phyloP scores from a whole-genome alignment of 2,329 filamentous ascomycete genomes.

The Ophiostoma sp. region DNA sequence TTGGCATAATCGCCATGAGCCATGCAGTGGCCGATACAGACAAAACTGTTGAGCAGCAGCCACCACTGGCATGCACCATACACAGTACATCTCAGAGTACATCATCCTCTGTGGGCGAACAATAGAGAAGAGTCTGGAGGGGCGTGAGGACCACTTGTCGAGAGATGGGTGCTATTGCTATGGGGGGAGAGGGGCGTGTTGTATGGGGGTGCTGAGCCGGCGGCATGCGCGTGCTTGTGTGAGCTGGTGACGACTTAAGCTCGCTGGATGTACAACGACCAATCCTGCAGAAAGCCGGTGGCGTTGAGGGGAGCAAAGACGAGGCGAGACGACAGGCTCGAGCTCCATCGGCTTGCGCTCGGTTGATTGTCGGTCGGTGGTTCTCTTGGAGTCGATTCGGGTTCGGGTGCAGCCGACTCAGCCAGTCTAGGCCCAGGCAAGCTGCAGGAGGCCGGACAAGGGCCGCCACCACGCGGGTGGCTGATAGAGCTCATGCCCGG shows the following conservation, averaged over 20 bases:
- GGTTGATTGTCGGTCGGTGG: background rate
- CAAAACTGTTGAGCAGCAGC: background rate
- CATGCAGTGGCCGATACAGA: background rate
- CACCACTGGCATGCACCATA: background rate
- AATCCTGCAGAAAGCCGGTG: background rate
- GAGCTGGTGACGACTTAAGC: background rate
- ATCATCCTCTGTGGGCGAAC: background rate
- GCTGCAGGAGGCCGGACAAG: conserved; percentile 1
- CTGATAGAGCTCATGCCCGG: background rate
- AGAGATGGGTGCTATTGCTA: background rate
- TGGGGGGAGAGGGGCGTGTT: background rate
- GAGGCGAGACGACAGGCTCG: background rate
- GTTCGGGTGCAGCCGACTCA: background rate
- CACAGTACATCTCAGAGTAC: no score
- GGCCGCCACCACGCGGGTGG: background rate
- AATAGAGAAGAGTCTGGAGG: background rate
- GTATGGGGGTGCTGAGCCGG: background rate
- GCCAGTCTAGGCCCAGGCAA: background rate
- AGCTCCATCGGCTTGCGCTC: background rate
- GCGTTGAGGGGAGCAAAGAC: background rate
- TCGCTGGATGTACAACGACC: background rate
- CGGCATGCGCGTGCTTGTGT: background rate
- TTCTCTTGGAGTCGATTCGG: background rate
- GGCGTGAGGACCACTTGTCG: background rate
- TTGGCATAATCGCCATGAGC: background rate